Conservation (phyloP, 139 green algal genomes). For the Deuterostichococcus epilithicus region DNA sequence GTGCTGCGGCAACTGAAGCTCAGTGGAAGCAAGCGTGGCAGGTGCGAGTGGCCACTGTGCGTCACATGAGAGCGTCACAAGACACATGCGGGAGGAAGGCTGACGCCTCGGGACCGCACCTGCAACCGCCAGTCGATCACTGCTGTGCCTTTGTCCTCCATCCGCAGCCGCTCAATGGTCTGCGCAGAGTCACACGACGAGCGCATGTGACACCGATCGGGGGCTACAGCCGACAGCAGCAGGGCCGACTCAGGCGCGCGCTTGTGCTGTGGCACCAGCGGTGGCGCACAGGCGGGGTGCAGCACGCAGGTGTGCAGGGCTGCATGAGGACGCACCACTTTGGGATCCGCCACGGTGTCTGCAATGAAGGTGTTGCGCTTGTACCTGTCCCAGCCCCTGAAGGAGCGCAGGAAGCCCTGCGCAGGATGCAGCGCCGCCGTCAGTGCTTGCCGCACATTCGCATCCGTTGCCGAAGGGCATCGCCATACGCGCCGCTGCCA, state of each 20-base stretch:
- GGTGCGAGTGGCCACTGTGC: background rate
- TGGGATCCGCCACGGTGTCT: constrained; percentile 18
- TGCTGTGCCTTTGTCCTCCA: constrained; percentile 48
- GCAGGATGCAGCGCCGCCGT: background rate
- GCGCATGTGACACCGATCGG: background rate
- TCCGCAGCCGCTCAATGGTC: constrained; percentile 40
- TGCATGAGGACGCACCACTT: constrained; percentile 21
- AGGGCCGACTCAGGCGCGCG: too few species aligned
- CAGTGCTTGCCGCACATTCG: background rate
- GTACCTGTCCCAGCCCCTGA: constrained; percentile 49
- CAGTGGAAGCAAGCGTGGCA: too few species aligned
- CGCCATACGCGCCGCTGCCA: background rate
- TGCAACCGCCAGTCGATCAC: constrained; percentile 46
- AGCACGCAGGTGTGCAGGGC: background rate
- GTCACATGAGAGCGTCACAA: too few species aligned
- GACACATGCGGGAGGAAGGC: too few species aligned
- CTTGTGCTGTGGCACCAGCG: too few species aligned
- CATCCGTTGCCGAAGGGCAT: background rate
- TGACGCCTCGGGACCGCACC: too few species aligned
- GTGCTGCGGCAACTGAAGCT: too few species aligned
- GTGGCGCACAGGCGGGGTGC: too few species aligned
- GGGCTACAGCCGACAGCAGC: too few species aligned
- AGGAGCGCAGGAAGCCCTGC: constrained; percentile 50
- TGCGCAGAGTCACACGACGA: constrained; percentile 4
- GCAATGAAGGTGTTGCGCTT: constrained; percentile 33